Percentiles rank a stretch among this genome's conserved stretches.
These are phyloP conservation scores for Quillaja saponaria DNA, from an alignment of 306 rosid genomes.

Conservation along the genomic window DNA sequence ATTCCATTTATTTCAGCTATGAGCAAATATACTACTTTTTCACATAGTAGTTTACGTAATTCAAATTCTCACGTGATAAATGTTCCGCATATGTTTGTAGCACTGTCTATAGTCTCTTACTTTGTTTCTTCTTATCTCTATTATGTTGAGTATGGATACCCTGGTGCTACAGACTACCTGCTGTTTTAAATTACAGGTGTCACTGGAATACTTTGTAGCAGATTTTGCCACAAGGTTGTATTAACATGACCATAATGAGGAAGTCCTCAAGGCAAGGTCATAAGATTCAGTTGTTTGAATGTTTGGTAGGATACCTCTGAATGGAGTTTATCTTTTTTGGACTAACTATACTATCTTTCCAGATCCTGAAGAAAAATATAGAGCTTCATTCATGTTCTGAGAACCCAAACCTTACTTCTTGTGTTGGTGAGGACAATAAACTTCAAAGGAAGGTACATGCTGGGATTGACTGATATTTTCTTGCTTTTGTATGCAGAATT, in stretches of 20 bases:
- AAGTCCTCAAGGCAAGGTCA: slow-evolving; percentile 80
- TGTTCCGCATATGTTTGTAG: background rate
- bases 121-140: background rate
- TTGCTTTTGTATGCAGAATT: slow-evolving; percentile 49
- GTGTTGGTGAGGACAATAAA: slow-evolving; percentile 55
- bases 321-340: slow-evolving; percentile 25
- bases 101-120: background rate
- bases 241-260: slow-evolving; percentile 89
- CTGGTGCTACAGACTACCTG: slow-evolving; percentile 23
- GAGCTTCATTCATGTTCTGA: slow-evolving; percentile 71
- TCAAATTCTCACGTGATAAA: background rate
- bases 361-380: slow-evolving; percentile 83
- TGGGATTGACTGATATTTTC: slow-evolving; percentile 12
- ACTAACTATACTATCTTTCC: slow-evolving; percentile 35
- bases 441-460: slow-evolving; percentile 14
- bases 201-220: slow-evolving; percentile 82
- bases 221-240: slow-evolving; percentile 75
- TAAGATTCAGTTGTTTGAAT: slow-evolving; percentile 27
- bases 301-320: slow-evolving; percentile 25
- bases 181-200: slow-evolving; percentile 57
- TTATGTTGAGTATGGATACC: slow-evolving; percentile 1
- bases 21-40: slow-evolving; percentile 24
- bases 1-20: background rate
- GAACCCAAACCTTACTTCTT: slow-evolving; percentile 37
- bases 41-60: background rate